Evolutionary conservation across 2,329 filamentous ascomycete genomes (phyloP).

Genomic region (Incumbomyces lentus): DNA sequence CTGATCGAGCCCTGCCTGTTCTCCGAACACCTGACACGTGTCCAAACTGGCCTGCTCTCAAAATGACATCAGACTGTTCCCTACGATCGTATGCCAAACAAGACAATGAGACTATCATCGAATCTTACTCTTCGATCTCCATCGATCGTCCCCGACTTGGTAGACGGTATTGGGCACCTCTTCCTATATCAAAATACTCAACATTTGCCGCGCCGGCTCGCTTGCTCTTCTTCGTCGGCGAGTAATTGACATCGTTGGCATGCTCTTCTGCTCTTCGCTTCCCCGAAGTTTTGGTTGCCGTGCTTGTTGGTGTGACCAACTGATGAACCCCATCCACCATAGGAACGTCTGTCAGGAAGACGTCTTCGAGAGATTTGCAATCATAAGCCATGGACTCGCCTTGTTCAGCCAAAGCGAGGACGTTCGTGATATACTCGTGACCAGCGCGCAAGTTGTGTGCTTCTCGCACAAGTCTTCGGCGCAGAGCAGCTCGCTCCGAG

Average conservation of each 20-base stretch:
- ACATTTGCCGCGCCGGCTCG: background rate
- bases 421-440: background rate
- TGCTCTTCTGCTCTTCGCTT: background rate
- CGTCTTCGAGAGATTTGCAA: background rate
- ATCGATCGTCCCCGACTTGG: too few species aligned
- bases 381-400: background rate
- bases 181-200: too few species aligned
- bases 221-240: background rate
- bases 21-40: too few species aligned
- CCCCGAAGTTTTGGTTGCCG: background rate
- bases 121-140: too few species aligned
- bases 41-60: too few species aligned
- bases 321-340: background rate
- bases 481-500: conserved; percentile 1
- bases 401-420: background rate
- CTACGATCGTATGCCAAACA: too few species aligned
- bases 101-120: too few species aligned
- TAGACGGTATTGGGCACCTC: too few species aligned
- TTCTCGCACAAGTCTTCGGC: background rate
- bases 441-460: background rate
- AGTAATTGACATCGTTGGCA: background rate
- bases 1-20: too few species aligned
- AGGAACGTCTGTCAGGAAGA: background rate
- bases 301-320: background rate
- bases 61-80: too few species aligned